Evolutionary conservation across 2,329 filamentous ascomycete genomes (phyloP).

Genomic region (Ceratocystis cubensis): DNA sequence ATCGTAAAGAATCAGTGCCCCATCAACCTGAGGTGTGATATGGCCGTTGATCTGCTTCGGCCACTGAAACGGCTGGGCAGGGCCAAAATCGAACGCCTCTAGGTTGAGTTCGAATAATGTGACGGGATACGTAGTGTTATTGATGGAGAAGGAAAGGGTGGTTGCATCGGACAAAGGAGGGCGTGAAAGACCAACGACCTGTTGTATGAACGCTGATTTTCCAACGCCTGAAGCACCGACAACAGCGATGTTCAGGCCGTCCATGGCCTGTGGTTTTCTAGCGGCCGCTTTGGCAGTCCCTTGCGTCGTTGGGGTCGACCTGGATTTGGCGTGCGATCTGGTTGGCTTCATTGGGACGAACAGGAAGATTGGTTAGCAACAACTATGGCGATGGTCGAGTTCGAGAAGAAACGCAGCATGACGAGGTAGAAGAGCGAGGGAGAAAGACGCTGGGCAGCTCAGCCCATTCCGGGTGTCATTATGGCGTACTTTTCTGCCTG

Average conservation of each 20-base stretch:
- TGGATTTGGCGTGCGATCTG: conserved; percentile 2
- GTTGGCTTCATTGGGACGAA: not conserved
- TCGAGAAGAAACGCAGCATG: not conserved
- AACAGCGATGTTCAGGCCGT: conserved; percentile 51
- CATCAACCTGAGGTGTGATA: conserved; percentile 64
- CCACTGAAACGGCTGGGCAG: conserved; percentile 48
- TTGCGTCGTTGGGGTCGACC: not conserved
- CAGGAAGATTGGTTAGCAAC: not conserved
- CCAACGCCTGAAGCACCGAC: conserved; percentile 55
- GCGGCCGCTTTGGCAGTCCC: not conserved
- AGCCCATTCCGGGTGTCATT: not conserved
- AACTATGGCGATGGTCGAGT: not conserved
- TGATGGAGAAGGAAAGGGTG: conserved; percentile 45
- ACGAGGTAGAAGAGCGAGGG: not conserved
- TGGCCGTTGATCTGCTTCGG: conserved; percentile 57
- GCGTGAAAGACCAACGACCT: conserved; percentile 43
- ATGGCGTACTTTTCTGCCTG: not conserved
- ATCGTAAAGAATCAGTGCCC: conserved; percentile 77
- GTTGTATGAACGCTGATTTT: conserved; percentile 56
- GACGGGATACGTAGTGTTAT: conserved; percentile 45
- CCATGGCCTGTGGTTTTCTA: conserved; percentile 32
- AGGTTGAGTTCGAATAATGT: conserved; percentile 54
- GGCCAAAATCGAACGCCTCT: conserved; percentile 50
- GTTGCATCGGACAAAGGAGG: conserved; percentile 43
- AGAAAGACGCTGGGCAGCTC: not conserved